These are phyloP conservation scores for Pseudogymnoascus verrucosus DNA, from an alignment of 2,329 filamentous ascomycete genomes.

Conservation along the genomic window DNA sequence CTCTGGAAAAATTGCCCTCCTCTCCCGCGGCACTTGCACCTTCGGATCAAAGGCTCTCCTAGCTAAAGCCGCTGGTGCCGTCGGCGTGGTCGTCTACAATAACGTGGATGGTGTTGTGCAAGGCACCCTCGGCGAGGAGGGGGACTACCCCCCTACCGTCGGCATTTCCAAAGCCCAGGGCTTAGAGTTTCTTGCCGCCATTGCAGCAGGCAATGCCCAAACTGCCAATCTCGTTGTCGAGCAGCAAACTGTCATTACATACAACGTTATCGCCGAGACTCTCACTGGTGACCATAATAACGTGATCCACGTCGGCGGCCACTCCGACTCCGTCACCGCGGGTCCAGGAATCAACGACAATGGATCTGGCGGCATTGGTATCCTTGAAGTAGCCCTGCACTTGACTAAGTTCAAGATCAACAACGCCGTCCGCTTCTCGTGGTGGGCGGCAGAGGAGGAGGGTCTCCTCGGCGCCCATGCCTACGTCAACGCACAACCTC, in stretches of 20 bases:
- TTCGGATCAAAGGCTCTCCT: conserved; percentile 48
- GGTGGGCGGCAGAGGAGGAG: conserved; percentile 57
- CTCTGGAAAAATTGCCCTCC: conserved; percentile 42
- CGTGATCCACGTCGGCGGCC: conserved; percentile 49
- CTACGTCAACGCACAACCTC: conserved; percentile 44
- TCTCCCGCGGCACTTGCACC: conserved; percentile 45
- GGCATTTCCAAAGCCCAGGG: conserved; percentile 16
- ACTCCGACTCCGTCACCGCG: conserved; percentile 52
- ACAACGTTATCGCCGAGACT: conserved; percentile 40
- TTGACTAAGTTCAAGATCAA: conserved; percentile 48
- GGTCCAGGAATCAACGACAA: conserved; percentile 62
- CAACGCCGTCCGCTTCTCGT: conserved; percentile 55
- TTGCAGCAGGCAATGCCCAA: conserved; percentile 13
- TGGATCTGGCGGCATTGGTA: conserved; percentile 49
- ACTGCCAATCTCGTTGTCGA: conserved; percentile 12
- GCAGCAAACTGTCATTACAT: conserved; percentile 11
- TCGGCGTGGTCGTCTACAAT: conserved; percentile 39
- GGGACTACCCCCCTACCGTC: conserved; percentile 11
- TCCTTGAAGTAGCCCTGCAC: conserved; percentile 52
- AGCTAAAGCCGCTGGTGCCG: conserved; percentile 46
- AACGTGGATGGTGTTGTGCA: conserved; percentile 14
- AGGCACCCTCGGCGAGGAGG: conserved; percentile 16
- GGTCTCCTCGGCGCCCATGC: conserved; percentile 52
- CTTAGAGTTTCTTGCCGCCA: conserved; percentile 8
- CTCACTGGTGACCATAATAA: conserved; percentile 50